A percentile compares a stretch with the other conserved stretches of the same genome.
Conservation (phyloP, 2,329 filamentous ascomycete genomes). For the Trematosphaeria pertusa region DNA sequence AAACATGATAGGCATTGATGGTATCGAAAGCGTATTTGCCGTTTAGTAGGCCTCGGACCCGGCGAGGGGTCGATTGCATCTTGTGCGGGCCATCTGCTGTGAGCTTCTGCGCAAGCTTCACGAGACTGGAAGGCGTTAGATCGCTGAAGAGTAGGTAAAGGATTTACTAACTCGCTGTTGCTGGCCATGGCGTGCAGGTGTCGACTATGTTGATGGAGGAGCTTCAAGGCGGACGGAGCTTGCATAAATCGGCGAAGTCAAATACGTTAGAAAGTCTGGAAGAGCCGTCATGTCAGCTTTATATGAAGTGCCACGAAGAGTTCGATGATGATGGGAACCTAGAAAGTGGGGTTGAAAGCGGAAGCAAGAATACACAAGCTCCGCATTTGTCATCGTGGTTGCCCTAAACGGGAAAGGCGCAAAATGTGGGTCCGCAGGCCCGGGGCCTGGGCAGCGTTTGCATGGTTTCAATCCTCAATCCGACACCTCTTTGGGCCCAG, state of each 20-base stretch:
- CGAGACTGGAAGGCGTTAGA: conserved; percentile 38
- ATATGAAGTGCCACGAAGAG: neutral
- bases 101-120: conserved; percentile 51
- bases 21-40: conserved; percentile 45
- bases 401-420: neutral
- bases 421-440: too few species aligned
- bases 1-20: conserved; percentile 41
- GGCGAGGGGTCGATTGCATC: conserved; percentile 33
- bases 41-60: conserved; percentile 42
- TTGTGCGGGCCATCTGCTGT: conserved; percentile 48
- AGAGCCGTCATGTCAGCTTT: too few species aligned
- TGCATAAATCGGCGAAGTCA: neutral
- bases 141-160: neutral
- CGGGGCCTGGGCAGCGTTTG: too few species aligned
- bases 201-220: neutral
- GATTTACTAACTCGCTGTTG: neutral
- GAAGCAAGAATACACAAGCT: neutral
- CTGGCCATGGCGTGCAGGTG: neutral
- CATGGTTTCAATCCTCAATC: too few species aligned
- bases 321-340: neutral
- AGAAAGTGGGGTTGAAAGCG: neutral
- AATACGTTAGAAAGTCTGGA: too few species aligned
- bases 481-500: too few species aligned
- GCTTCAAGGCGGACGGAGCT: neutral
- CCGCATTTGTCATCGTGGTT: neutral